A percentile compares a stretch with the other conserved stretches of the same genome.
These are phyloP conservation scores for Morella rubra DNA, from an alignment of 306 rosid genomes.

Conservation along the genomic window DNA sequence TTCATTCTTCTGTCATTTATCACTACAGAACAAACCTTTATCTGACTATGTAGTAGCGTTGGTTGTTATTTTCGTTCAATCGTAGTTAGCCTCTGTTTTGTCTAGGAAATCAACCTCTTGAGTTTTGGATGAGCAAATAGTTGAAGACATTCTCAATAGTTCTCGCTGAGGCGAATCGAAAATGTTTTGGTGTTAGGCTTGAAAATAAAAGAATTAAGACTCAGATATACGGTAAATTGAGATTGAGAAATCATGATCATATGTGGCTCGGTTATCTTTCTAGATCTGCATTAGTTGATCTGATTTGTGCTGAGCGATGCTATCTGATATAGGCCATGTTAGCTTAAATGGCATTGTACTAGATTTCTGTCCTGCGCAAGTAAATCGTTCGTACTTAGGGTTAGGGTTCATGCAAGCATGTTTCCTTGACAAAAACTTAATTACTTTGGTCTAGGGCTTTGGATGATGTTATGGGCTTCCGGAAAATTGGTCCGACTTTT, in stretches of 20 bases:
- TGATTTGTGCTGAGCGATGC: not conserved
- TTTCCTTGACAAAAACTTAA: not conserved
- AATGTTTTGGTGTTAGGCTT: not conserved
- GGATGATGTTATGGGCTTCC: conserved; percentile 4
- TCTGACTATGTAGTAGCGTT: not conserved
- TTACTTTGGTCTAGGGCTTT: not conserved
- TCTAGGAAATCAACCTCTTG: not conserved
- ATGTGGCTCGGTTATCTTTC: not conserved
- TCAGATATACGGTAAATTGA: not conserved
- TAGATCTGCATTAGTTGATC: conserved; percentile 4
- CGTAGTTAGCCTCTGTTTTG: not conserved
- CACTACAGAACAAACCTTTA: not conserved
- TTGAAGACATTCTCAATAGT: not conserved
- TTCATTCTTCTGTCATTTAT: not conserved
- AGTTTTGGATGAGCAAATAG: not conserved
- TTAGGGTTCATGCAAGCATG: conserved; percentile 57
- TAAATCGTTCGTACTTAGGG: conserved; percentile 41
- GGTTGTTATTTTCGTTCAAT: not conserved
- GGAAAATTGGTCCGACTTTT: conserved; percentile 17
- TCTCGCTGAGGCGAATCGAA: not conserved
- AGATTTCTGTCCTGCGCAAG: not conserved
- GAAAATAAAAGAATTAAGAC: not conserved
- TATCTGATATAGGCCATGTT: not conserved
- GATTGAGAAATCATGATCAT: conserved; percentile 12
- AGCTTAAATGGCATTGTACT: not conserved